phyloP scores from a whole-genome alignment of 108 stramenopile species.

The Cyclotella choctawhatcheeana region DNA sequence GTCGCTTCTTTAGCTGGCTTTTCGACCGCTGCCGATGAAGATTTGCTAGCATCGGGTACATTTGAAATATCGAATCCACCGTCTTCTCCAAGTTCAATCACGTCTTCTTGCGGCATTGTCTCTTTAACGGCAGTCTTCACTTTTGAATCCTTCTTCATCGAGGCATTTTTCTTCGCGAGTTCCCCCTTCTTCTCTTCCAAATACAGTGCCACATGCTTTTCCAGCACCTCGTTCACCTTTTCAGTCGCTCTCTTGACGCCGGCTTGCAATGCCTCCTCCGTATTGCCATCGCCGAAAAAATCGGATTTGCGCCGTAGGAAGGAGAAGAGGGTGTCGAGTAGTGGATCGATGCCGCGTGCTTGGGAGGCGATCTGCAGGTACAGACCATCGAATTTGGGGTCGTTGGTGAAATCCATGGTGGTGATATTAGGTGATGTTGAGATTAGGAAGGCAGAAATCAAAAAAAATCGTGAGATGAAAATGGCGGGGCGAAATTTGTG shows the following conservation, averaged over 20 bases:
- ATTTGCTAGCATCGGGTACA: constrained; percentile 5
- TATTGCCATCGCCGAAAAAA: constrained; percentile 85
- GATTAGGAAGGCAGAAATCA: no score
- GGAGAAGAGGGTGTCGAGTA: constrained; percentile 96
- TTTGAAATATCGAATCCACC: constrained; percentile 77
- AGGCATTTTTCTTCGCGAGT: constrained; percentile 37
- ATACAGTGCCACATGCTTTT: constrained; percentile 74
- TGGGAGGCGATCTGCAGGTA: constrained; percentile 96
- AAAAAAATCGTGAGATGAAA: no score
- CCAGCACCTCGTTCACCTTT: constrained; percentile 82
- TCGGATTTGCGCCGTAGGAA: constrained; percentile 99
- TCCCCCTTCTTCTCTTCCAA: constrained; percentile 44
- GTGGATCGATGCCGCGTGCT: constrained; percentile 94
- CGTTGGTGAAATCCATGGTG: constrained; percentile 73
- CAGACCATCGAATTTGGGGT: constrained; percentile 97
- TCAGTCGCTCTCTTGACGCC: constrained; percentile 49
- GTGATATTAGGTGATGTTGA: no score
- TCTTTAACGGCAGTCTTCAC: constrained; percentile 15
- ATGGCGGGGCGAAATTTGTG: no score
- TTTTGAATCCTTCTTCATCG: constrained; percentile 44
- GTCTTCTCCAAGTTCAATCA: constrained; percentile 78
- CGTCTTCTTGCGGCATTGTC: constrained; percentile 58
- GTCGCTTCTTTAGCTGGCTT: constrained; percentile 7
- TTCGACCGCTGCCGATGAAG: constrained; percentile 11
- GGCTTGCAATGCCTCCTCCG: constrained; percentile 10